phyloP scores from a whole-genome alignment of 177 flowering plant genomes.

The Vitis hybrid region DNA sequence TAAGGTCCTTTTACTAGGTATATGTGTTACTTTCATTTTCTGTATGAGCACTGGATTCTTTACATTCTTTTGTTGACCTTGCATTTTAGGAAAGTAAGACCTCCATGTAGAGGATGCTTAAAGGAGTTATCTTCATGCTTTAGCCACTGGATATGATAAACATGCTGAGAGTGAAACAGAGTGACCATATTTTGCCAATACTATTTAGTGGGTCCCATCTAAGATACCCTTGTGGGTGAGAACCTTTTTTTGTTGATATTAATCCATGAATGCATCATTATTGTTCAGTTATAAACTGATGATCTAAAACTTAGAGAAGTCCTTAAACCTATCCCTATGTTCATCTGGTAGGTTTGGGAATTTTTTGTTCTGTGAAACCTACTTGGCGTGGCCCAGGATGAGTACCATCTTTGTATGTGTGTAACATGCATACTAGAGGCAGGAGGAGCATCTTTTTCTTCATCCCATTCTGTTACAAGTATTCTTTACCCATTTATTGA shows the following conservation, averaged over 20 bases:
- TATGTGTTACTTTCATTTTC: neutral
- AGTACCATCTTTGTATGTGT: neutral
- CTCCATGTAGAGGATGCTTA: no score
- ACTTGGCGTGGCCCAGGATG: no score
- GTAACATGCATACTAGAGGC: no score
- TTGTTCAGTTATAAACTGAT: neutral
- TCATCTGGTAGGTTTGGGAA: neutral
- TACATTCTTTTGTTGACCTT: neutral
- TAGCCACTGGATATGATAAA: no score
- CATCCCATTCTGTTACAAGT: neutral
- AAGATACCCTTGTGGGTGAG: no score
- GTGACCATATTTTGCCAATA: no score
- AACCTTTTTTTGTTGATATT: no score
- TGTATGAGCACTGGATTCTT: neutral
- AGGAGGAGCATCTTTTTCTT: neutral
- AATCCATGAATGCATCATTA: no score
- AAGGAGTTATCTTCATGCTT: no score
- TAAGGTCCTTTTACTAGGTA: conserved; percentile 27
- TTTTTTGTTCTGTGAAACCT: neutral
- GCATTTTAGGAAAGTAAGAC: no score
- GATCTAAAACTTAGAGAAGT: neutral
- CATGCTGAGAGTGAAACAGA: no score
- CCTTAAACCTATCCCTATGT: neutral
- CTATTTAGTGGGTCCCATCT: no score
- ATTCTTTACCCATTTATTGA: neutral